Conservation (phyloP, 371 early-diverging fungal genomes). For the Choanephora cucurbitarum region DNA sequence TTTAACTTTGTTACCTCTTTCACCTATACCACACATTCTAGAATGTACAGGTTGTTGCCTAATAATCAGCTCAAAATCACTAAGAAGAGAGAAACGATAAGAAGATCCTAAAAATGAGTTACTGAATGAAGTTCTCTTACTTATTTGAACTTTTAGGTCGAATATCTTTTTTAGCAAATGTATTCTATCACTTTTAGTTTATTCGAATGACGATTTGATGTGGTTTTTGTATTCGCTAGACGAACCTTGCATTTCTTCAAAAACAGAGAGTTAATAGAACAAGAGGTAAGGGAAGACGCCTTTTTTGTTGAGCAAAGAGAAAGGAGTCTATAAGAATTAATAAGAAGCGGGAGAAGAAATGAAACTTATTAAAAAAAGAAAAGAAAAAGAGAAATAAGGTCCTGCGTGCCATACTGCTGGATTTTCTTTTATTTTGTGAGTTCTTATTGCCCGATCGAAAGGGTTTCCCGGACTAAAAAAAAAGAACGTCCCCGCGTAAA, state of each 20-base stretch:
- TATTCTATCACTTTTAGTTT: slow-evolving; percentile 1
- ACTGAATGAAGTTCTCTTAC: neutral
- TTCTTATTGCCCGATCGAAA: slow-evolving; percentile 1
- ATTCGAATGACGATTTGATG: slow-evolving; percentile 5
- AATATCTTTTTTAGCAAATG: slow-evolving; percentile 2
- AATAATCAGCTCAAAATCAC: slow-evolving; percentile 36
- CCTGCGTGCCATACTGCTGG: neutral
- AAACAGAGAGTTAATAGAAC: too few relatives aligned
- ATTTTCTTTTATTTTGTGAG: slow-evolving; percentile 7
- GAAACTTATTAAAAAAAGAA: slow-evolving; percentile 7
- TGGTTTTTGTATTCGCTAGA: neutral
- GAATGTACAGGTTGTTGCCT: slow-evolving; percentile 56
- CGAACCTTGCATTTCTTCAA: slow-evolving; percentile 17
- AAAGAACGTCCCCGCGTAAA: neutral
- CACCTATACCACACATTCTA: slow-evolving; percentile 53
- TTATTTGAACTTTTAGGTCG: slow-evolving; percentile 6
- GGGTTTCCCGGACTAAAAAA: neutral
- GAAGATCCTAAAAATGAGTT: neutral
- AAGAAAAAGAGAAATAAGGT: neutral
- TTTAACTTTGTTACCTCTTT: slow-evolving; percentile 53
- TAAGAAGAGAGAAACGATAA: slow-evolving; percentile 5
- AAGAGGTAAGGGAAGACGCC: too few relatives aligned
- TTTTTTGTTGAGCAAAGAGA: neutral
- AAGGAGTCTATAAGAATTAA: slow-evolving; percentile 1
- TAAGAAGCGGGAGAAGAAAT: slow-evolving; percentile 6